These are phyloP conservation scores for Colletotrichum lindemuthianum DNA, from an alignment of 2,329 filamentous ascomycete genomes.

Conservation along the genomic window DNA sequence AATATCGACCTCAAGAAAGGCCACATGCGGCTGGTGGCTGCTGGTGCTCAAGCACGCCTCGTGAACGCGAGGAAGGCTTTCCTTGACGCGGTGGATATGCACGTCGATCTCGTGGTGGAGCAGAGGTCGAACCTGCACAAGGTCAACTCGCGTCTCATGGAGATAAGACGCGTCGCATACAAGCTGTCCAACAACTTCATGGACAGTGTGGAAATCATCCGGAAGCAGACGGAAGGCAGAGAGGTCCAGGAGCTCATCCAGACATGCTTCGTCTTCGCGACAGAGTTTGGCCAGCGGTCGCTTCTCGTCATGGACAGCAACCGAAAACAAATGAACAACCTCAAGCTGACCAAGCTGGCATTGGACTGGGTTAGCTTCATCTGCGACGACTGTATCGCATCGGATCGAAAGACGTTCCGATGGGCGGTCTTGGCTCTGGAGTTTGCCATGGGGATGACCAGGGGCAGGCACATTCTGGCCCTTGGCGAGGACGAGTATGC, in stretches of 20 bases:
- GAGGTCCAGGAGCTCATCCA: slow-evolving; percentile 97
- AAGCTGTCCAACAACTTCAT: slow-evolving; percentile 98
- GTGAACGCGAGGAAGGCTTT: slow-evolving; percentile 83
- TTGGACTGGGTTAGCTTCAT: slow-evolving; percentile 99
- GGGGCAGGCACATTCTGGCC: slow-evolving; percentile 90
- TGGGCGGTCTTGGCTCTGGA: slow-evolving; percentile 97
- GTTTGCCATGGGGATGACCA: slow-evolving; percentile 97
- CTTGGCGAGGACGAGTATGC: slow-evolving; percentile 90
- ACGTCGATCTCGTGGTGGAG: slow-evolving; percentile 89
- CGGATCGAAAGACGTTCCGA: slow-evolving; percentile 94
- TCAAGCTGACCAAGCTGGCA: slow-evolving; percentile 91
- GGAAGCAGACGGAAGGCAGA: slow-evolving; percentile 82
- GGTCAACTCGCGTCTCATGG: slow-evolving; percentile 89
- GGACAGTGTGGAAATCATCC: slow-evolving; percentile 95
- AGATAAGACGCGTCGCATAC: slow-evolving; percentile 95
- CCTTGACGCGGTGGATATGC: slow-evolving; percentile 79
- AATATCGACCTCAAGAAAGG: slow-evolving; percentile 87
- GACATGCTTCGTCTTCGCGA: slow-evolving; percentile 98
- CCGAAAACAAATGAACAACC: slow-evolving; percentile 94
- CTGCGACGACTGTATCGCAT: slow-evolving; percentile 93
- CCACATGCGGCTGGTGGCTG: slow-evolving; percentile 86
- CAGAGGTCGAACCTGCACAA: slow-evolving; percentile 92
- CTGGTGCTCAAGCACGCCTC: slow-evolving; percentile 83
- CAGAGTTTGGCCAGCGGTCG: slow-evolving; percentile 95
- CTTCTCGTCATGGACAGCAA: slow-evolving; percentile 96